phyloP scores from a whole-genome alignment of 306 rosid species.

The Cicer yamashitae region DNA sequence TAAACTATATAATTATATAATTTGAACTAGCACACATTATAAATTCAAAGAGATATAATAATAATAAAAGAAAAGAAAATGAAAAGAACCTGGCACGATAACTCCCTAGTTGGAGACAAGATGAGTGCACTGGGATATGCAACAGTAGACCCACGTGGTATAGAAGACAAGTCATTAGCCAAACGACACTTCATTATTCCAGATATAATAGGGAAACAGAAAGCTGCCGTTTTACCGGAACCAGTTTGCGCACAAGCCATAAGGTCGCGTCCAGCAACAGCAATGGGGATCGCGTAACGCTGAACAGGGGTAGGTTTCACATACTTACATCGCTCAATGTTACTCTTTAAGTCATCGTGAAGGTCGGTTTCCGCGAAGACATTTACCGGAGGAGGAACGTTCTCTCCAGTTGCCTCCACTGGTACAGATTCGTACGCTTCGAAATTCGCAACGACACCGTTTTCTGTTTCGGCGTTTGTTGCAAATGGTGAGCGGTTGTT shows the following conservation, averaged over 20 bases:
- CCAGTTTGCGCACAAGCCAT: slow-evolving; percentile 92
- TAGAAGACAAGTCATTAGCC: background rate
- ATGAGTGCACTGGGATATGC: slow-evolving; percentile 78
- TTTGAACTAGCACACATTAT: too few species aligned
- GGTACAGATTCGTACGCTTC: slow-evolving; percentile 85
- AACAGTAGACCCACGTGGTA: slow-evolving; percentile 33
- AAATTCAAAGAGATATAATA: background rate
- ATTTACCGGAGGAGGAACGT: slow-evolving; percentile 67
- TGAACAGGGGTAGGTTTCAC: slow-evolving; percentile 88
- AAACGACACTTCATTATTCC: slow-evolving; percentile 61
- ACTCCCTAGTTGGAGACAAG: slow-evolving; percentile 79
- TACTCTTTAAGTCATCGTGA: slow-evolving; percentile 58
- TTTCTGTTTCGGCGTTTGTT: slow-evolving; percentile 1
- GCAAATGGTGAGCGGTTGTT: slow-evolving; percentile 7
- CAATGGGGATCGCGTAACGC: slow-evolving; percentile 80
- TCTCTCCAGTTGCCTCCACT: slow-evolving; percentile 70
- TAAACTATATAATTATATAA: too few species aligned
- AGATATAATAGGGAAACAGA: slow-evolving; percentile 77
- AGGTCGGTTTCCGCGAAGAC: slow-evolving; percentile 65
- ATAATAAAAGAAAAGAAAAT: background rate
- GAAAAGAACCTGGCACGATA: slow-evolving; percentile 67
- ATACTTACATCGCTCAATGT: slow-evolving; percentile 75
- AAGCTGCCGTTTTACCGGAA: slow-evolving; percentile 87
- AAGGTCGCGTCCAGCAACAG: slow-evolving; percentile 68
- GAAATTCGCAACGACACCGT: slow-evolving; percentile 55